phyloP scores from a whole-genome alignment of 1,284 basidiomycete species.

The Cystobasidiaceae sp. region DNA sequence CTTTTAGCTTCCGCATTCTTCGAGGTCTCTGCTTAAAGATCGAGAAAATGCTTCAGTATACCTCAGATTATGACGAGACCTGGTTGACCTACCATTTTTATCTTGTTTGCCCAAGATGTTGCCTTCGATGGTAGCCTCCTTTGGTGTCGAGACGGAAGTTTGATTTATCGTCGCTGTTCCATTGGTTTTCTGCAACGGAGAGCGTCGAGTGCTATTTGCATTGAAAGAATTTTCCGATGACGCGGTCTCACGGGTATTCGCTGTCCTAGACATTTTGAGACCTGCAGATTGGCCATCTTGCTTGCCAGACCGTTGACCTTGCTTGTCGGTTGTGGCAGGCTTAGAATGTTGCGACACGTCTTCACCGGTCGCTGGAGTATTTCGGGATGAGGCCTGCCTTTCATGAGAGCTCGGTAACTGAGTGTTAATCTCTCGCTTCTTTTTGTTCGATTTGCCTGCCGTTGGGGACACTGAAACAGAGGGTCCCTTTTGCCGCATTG shows the following conservation, averaged over 20 bases:
- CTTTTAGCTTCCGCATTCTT: constrained; percentile 7
- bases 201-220: not conserved
- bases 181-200: not conserved
- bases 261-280: not conserved
- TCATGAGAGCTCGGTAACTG: constrained; percentile 5
- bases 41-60: not conserved
- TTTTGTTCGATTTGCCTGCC: too few species aligned
- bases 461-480: too few species aligned
- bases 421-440: constrained; percentile 13
- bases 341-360: too few species aligned
- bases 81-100: not conserved
- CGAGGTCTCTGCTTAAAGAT: not conserved
- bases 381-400: not conserved
- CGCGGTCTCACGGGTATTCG: not conserved
- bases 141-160: not conserved
- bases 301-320: too few species aligned
- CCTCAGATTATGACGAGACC: not conserved
- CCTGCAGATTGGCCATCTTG: not conserved
- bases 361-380: too few species aligned
- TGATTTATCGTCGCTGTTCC: not conserved
- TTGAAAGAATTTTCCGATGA: not conserved
- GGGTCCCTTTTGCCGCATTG: not conserved
- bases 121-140: not conserved
- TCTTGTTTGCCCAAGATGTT: not conserved
- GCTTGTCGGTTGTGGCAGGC: too few species aligned